Conservation (phyloP, 129 eudicot species). For the Helianthus annuus region HanXRQr2.0-SUNRISE NC_035434.2:152597217-152597716, state of each 20-base stretch:
- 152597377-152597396: conserved; percentile 57
- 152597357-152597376: conserved; percentile 42
- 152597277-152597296: conserved; percentile 41
- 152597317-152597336: conserved; percentile 35
- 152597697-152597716: conserved; percentile 71
- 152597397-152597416: conserved; percentile 64
- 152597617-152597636: conserved; percentile 33
- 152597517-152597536: conserved; percentile 73
- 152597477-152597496: conserved; percentile 60
- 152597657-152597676: conserved; percentile 23
- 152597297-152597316: conserved; percentile 35
- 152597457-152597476: conserved; percentile 18
- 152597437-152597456: conserved; percentile 35
- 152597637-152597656: conserved; percentile 30
- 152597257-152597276: conserved; percentile 31
- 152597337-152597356: conserved; percentile 33
- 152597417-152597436: conserved; percentile 38
- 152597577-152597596: conserved; percentile 35
- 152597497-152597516: conserved; percentile 78
- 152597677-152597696: conserved; percentile 52
- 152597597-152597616: conserved; percentile 21
- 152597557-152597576: conserved; percentile 33
- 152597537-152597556: conserved; percentile 44
- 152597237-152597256: conserved; percentile 35
- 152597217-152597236: conserved; percentile 32